Evolutionary conservation across 2,329 filamentous ascomycete genomes (phyloP).

Genomic region (Nemania diffusa): DNA sequence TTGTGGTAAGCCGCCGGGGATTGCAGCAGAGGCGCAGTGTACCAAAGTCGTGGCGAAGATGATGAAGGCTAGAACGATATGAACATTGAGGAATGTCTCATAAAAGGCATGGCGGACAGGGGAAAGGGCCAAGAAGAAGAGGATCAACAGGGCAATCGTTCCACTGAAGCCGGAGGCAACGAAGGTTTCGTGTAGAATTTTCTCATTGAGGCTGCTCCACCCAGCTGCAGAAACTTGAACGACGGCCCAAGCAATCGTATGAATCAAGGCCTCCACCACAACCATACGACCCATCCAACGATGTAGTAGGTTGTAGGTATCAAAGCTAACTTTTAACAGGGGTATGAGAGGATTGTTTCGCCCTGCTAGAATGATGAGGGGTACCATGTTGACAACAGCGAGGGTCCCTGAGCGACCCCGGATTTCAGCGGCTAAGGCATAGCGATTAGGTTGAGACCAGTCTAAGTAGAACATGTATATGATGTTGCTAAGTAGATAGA

Average conservation of each 20-base stretch:
- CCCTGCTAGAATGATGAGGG: constrained; percentile 86
- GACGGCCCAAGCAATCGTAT: constrained; percentile 78
- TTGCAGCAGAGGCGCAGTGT: constrained; percentile 75
- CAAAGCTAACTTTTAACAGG: constrained; percentile 87
- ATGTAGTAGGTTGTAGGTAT: constrained; percentile 93
- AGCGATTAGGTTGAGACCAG: constrained; percentile 67
- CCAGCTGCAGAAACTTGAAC: constrained; percentile 75
- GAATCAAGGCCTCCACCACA: constrained; percentile 74
- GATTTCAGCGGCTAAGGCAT: constrained; percentile 79
- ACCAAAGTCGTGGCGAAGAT: constrained; percentile 78
- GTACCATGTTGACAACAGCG: constrained; percentile 89
- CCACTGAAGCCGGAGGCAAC: constrained; percentile 73
- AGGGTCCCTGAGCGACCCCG: constrained; percentile 87
- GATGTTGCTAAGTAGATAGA: constrained; percentile 70
- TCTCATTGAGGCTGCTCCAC: constrained; percentile 65
- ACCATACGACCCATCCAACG: constrained; percentile 84
- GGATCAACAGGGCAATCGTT: constrained; percentile 68
- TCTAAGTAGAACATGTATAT: constrained; percentile 71
- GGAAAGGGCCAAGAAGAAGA: constrained; percentile 78
- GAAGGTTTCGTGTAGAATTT: constrained; percentile 69
- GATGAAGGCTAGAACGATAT: constrained; percentile 79
- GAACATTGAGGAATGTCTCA: constrained; percentile 90
- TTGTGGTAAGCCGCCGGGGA: constrained; percentile 75
- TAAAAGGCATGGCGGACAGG: constrained; percentile 94
- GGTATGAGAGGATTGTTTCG: constrained; percentile 93